These are phyloP conservation scores for Brettanomyces bruxellensis DNA, from an alignment of 805 yeast genomes.

Conservation along the genomic window DNA sequence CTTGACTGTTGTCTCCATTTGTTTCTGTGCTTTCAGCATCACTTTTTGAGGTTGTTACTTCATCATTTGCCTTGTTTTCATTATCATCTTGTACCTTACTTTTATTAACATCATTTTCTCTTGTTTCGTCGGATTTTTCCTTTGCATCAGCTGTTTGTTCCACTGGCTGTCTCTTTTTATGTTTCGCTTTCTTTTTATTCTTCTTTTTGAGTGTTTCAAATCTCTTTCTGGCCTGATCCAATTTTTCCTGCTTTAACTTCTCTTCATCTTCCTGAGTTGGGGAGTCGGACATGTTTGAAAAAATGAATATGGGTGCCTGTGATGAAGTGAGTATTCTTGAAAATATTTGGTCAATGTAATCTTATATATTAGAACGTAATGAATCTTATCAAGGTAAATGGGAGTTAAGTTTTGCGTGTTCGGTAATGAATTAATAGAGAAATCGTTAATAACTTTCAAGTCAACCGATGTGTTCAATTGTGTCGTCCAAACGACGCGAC, in stretches of 20 bases:
- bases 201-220: constrained; percentile 25
- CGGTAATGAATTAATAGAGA: no score
- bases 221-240: constrained; percentile 28
- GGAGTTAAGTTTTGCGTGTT: no score
- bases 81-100: neutral
- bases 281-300: no score
- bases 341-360: no score
- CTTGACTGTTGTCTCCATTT: neutral
- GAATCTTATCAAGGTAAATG: no score
- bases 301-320: no score
- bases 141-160: constrained; percentile 2
- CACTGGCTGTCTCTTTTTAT: constrained; percentile 8
- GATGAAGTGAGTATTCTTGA: no score
- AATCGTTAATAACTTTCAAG: no score
- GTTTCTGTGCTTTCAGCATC: neutral
- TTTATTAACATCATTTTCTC: constrained; percentile 1
- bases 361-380: no score
- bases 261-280: constrained; percentile 16
- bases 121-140: constrained; percentile 2
- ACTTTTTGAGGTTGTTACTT: neutral
- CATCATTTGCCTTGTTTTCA: constrained; percentile 1
- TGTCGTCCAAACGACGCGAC: no score
- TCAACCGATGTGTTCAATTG: no score
- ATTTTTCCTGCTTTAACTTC: constrained; percentile 24
- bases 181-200: constrained; percentile 18